A percentile compares a stretch with the other conserved stretches of the same genome.
phyloP scores from a whole-genome alignment of 2,329 filamentous ascomycete genomes.

The Sporothrix globosa region DNA sequence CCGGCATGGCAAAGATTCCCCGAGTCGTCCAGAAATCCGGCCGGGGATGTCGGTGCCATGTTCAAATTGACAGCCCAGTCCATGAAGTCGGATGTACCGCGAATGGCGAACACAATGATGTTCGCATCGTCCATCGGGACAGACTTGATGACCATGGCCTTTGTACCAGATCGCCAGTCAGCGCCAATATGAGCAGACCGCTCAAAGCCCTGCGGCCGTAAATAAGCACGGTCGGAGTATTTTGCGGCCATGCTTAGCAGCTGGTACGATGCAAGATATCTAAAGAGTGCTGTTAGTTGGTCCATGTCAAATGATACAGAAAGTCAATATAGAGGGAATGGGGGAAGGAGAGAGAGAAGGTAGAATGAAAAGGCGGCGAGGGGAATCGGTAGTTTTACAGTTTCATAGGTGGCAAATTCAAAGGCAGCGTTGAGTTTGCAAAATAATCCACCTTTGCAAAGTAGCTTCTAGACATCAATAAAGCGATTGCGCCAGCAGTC shows the following conservation, averaged over 20 bases:
- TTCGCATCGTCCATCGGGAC: conserved; percentile 76
- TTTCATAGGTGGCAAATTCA: conserved; percentile 67
- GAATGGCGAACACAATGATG: conserved; percentile 80
- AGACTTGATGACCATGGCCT: conserved; percentile 83
- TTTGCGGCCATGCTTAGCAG: conserved; percentile 77
- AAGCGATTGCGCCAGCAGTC: conserved; percentile 43
- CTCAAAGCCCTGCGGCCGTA: conserved; percentile 64
- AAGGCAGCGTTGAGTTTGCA: conserved; percentile 73
- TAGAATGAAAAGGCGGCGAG: not conserved
- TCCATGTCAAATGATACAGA: not conserved
- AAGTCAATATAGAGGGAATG: no score
- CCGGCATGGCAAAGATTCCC: conserved; percentile 80
- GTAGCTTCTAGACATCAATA: conserved; percentile 56
- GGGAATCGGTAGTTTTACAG: conserved; percentile 51
- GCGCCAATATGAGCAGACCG: conserved; percentile 70
- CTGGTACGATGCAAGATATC: conserved; percentile 74
- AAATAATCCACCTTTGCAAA: conserved; percentile 80
- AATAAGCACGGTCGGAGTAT: conserved; percentile 76
- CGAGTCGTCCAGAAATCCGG: conserved; percentile 74
- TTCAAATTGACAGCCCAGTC: conserved; percentile 87
- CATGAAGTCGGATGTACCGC: conserved; percentile 77
- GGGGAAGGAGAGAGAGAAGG: not conserved
- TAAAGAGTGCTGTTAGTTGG: conserved; percentile 39
- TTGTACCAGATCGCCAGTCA: conserved; percentile 74
- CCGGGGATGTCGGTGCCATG: conserved; percentile 65